Conservation (phyloP, 441 rosid genomes). For the Populus hybrid region DNA sequence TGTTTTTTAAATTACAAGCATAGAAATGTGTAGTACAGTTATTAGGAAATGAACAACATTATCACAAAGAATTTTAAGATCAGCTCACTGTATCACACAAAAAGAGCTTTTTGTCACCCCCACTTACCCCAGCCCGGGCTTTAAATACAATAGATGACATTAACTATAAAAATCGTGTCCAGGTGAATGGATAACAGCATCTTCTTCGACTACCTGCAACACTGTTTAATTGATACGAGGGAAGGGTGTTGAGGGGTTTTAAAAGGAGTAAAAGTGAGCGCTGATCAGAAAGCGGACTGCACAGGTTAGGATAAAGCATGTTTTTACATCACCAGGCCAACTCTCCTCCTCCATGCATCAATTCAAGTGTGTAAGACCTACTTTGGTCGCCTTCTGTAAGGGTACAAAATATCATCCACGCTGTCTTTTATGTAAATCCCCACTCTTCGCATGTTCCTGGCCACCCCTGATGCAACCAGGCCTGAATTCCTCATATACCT, state of each 20-base stretch:
- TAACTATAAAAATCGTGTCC: background rate
- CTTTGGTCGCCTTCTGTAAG: slow-evolving; percentile 64
- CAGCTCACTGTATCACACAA: background rate
- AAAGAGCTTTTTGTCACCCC: background rate
- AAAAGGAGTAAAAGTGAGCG: background rate
- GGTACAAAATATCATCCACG: slow-evolving; percentile 54
- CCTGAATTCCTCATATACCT: slow-evolving; percentile 75
- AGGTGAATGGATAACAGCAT: background rate
- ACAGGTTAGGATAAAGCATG: background rate
- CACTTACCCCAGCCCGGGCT: background rate
- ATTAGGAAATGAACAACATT: background rate
- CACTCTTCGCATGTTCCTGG: slow-evolving; percentile 61
- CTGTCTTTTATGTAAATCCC: slow-evolving; percentile 65
- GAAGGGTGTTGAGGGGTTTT: background rate
- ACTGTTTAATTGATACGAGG: background rate
- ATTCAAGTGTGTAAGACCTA: slow-evolving; percentile 25
- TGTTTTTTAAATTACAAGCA: background rate
- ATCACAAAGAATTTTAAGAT: background rate
- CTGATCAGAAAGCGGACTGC: background rate
- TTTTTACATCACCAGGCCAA: background rate
- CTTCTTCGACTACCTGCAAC: background rate
- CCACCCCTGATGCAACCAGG: slow-evolving; percentile 76
- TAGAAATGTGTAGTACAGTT: too few relatives aligned
- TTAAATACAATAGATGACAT: background rate
- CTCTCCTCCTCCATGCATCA: background rate